These are phyloP conservation scores for Cucurbita maxima DNA, from an alignment of 306 rosid genomes.

Conservation along the genomic window DNA sequence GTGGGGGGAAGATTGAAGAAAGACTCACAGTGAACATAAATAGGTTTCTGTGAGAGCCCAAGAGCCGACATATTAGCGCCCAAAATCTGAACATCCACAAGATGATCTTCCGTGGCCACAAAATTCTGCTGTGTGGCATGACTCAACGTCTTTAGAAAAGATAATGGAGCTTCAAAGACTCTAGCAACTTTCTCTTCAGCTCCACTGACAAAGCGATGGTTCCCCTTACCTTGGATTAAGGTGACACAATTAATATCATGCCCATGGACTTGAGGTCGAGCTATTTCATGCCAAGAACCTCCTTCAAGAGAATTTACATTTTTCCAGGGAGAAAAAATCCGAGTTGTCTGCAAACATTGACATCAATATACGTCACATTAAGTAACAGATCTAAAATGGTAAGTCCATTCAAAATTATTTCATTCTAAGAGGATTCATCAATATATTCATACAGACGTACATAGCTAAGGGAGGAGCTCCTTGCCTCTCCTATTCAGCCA, in stretches of 20 bases:
- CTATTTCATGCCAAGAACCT: slow-evolving; percentile 71
- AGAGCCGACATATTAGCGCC: slow-evolving; percentile 99
- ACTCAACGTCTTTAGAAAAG: slow-evolving; percentile 76
- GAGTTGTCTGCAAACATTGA: slow-evolving; percentile 56
- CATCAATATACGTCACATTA: background rate
- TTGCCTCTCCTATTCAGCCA: background rate
- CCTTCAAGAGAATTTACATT: slow-evolving; percentile 27
- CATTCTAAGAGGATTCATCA: background rate
- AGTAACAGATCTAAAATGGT: background rate
- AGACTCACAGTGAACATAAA: slow-evolving; percentile 57
- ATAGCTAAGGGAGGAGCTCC: background rate
- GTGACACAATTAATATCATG: slow-evolving; percentile 86
- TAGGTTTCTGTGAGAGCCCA: slow-evolving; percentile 93
- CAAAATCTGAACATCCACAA: slow-evolving; percentile 61
- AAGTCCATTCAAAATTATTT: background rate
- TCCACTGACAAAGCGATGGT: slow-evolving; percentile 84
- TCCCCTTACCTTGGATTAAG: slow-evolving; percentile 58
- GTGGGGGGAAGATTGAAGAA: background rate
- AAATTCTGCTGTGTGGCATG: slow-evolving; percentile 45
- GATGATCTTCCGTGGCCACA: slow-evolving; percentile 36
- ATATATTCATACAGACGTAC: background rate
- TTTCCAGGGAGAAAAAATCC: slow-evolving; percentile 81
- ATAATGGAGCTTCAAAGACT: slow-evolving; percentile 88
- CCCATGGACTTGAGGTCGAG: slow-evolving; percentile 95
- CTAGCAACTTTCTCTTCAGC: slow-evolving; percentile 97